Percentiles rank a stretch among this genome's conserved stretches.
phyloP scores from a whole-genome alignment of 192 early-diverging fungal species.

The Chytriomyces hyalinus region DNA sequence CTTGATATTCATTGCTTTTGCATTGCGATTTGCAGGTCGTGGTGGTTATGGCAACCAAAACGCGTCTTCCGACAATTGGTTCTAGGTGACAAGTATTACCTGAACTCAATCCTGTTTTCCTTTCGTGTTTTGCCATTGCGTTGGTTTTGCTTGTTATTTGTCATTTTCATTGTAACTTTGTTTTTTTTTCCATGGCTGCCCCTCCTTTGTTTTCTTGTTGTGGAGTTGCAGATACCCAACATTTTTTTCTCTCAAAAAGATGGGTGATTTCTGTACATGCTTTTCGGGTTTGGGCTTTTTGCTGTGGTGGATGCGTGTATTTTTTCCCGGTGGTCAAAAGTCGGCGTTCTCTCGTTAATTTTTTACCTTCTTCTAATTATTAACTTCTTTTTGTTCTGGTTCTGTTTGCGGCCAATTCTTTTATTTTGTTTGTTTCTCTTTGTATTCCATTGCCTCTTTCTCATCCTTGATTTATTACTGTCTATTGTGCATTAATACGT shows the following conservation, averaged over 20 bases:
- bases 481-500: background rate
- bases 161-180: conserved; percentile 1
- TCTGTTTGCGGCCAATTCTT: conserved; percentile 16
- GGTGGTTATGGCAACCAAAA: conserved; percentile 27
- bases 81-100: conserved; percentile 16
- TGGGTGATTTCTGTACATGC: background rate
- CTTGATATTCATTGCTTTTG: background rate
- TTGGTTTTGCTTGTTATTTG: background rate
- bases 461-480: background rate
- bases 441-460: conserved; percentile 6
- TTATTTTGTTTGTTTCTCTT: background rate
- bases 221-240: background rate
- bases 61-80: conserved; percentile 34
- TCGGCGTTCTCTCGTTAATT: background rate
- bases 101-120: background rate
- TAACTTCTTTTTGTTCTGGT: conserved; percentile 1
- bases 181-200: conserved; percentile 4
- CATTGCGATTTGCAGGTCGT: background rate
- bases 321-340: background rate
- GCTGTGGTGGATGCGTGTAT: background rate
- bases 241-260: background rate
- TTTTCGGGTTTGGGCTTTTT: background rate
- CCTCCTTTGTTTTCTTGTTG: background rate
- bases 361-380: background rate
- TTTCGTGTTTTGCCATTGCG: background rate